A percentile compares a stretch with the other conserved stretches of the same genome.
Evolutionary conservation across 1,139 yeast genomes (phyloP).

Genomic region (Suhomyces terraborum): DNA sequence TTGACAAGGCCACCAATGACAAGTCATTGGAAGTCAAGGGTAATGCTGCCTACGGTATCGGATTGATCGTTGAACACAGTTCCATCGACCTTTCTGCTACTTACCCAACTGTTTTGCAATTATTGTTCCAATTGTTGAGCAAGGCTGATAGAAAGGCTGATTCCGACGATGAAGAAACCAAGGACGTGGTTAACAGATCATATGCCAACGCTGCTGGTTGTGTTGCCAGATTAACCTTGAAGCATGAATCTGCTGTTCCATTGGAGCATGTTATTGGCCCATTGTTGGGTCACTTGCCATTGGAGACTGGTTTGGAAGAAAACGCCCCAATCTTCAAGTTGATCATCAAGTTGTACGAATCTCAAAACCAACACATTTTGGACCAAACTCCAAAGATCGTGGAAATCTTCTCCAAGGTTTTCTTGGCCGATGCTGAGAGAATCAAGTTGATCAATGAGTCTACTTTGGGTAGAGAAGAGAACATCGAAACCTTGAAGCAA

Average conservation of each 20-base stretch:
- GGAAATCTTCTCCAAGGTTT: conserved; percentile 68
- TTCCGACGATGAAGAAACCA: conserved; percentile 71
- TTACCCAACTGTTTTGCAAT: conserved; percentile 70
- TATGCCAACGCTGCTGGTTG: conserved; percentile 97
- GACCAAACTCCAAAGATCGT: conserved; percentile 65
- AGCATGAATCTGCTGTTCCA: conserved; percentile 74
- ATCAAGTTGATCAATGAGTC: conserved; percentile 68
- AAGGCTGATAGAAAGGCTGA: conserved; percentile 74
- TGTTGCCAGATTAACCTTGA: conserved; percentile 87
- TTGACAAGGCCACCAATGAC: conserved; percentile 70
- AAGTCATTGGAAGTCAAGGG: conserved; percentile 88
- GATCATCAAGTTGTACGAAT: conserved; percentile 69
- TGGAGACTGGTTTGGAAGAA: conserved; percentile 88
- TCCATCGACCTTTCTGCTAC: conserved; percentile 58
- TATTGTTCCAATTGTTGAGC: conserved; percentile 75
- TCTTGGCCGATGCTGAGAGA: conserved; percentile 72
- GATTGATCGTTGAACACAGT: conserved; percentile 69
- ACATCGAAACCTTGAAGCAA: conserved; percentile 75
- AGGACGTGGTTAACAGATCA: conserved; percentile 80
- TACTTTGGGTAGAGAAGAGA: conserved; percentile 82
- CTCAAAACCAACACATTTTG: conserved; percentile 58
- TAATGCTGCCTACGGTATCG: conserved; percentile 95
- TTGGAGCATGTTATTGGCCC: conserved; percentile 77
- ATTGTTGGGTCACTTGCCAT: conserved; percentile 77
- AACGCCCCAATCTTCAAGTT: conserved; percentile 86